These are phyloP conservation scores for Xylaria cubensis DNA, from an alignment of 495 filamentous ascomycete species.

Conservation along the genomic window DNA sequence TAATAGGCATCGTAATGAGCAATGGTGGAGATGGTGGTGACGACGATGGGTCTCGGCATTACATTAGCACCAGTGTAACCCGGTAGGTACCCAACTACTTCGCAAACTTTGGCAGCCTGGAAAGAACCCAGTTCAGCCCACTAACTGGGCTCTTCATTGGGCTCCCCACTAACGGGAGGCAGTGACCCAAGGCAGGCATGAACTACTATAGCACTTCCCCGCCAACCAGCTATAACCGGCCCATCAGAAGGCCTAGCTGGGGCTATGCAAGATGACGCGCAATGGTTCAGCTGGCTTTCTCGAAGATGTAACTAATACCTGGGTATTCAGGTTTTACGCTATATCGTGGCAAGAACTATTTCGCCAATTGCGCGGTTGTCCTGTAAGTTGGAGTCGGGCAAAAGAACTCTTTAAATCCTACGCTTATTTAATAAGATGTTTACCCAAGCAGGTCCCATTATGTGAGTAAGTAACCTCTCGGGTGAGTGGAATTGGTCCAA, in stretches of 20 bases:
- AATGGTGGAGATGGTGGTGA: conserved; percentile 22
- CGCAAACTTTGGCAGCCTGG: neutral
- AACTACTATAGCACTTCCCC: conserved; percentile 15
- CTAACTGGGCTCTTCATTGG: conserved; percentile 1
- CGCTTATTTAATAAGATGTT: neutral
- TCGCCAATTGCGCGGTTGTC: neutral
- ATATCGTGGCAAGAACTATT: neutral
- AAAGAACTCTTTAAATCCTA: too few relatives aligned
- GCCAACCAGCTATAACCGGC: neutral
- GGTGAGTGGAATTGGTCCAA: neutral
- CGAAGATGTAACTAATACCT: neutral
- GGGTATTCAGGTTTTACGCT: neutral
- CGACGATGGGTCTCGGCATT: conserved; percentile 20
- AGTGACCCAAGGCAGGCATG: neutral
- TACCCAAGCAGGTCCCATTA: neutral
- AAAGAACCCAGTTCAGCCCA: neutral
- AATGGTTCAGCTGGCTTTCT: neutral
- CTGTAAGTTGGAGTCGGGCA: neutral
- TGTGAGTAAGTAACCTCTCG: neutral
- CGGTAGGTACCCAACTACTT: neutral
- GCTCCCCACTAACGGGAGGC: conserved; percentile 2
- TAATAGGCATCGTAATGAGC: conserved; percentile 6
- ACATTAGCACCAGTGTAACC: conserved; percentile 12
- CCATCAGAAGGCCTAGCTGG: neutral
- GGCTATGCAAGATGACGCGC: conserved; percentile 24